These are phyloP conservation scores for Kwoniella mangroviensis DNA, from an alignment of 768 basidiomycete species.

Conservation along the genomic window DNA sequence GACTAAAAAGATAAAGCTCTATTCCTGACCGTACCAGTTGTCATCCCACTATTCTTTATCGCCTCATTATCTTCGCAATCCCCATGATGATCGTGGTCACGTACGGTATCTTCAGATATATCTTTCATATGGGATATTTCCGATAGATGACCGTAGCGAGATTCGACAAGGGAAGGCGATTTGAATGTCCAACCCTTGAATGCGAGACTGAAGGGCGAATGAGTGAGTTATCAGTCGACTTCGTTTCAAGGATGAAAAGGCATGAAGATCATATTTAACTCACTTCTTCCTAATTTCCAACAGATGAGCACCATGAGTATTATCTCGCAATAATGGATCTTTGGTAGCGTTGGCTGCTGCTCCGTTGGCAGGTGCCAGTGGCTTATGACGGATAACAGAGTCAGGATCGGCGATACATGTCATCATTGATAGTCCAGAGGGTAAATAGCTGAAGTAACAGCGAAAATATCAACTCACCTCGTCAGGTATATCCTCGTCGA, in stretches of 20 bases:
- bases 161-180: conserved; percentile 34
- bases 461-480: conserved; percentile 68
- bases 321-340: conserved; percentile 85
- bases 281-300: conserved; percentile 81
- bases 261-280: conserved; percentile 16
- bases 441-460: not conserved
- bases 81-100: conserved; percentile 5
- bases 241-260: not conserved
- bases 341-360: conserved; percentile 76
- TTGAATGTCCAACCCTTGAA: conserved; percentile 59
- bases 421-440: not conserved
- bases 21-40: conserved; percentile 30
- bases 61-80: not conserved
- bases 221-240: not conserved
- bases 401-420: not conserved
- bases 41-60: conserved; percentile 18
- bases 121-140: conserved; percentile 18
- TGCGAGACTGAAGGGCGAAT: conserved; percentile 43
- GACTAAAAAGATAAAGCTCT: conserved; percentile 40
- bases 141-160: conserved; percentile 39
- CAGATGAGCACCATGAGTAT: conserved; percentile 81
- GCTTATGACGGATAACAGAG: conserved; percentile 60
- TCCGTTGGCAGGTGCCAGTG: conserved; percentile 85
- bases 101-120: conserved; percentile 16
- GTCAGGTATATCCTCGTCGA: conserved; percentile 89